These are phyloP conservation scores for Ogataea allantospora DNA, from an alignment of 805 yeast genomes.

Conservation along the genomic window DNA sequence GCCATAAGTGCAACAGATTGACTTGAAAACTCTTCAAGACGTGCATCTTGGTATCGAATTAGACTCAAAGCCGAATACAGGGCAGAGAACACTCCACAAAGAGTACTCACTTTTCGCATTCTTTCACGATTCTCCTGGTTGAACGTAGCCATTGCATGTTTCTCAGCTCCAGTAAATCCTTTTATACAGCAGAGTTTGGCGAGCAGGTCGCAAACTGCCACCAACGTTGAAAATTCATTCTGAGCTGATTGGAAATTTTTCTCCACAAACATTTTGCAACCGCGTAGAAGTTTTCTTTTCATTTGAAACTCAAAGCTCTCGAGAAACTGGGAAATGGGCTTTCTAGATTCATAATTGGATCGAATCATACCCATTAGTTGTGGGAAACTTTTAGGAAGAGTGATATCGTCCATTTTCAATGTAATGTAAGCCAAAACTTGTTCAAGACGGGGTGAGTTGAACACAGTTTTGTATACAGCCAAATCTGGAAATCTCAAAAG, in stretches of 20 bases:
- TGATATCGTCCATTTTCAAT: constrained; percentile 4
- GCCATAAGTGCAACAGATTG: constrained; percentile 11
- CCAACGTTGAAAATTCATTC: constrained; percentile 2
- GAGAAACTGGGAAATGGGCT: constrained; percentile 8
- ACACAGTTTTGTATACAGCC: constrained; percentile 8
- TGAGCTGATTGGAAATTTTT: constrained; percentile 7
- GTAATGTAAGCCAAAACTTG: constrained; percentile 13
- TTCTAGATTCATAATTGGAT: constrained; percentile 1
- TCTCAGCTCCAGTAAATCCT: constrained; percentile 15
- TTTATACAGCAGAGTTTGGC: constrained; percentile 14
- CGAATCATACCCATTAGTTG: constrained; percentile 8
- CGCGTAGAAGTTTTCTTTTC: constrained; percentile 8
- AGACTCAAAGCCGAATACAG: constrained; percentile 10
- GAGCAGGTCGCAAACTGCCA: constrained; percentile 11
- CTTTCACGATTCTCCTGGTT: constrained; percentile 4
- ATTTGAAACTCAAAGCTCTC: constrained; percentile 15
- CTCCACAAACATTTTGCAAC: constrained; percentile 8
- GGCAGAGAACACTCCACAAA: constrained; percentile 11
- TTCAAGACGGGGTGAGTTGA: constrained; percentile 14
- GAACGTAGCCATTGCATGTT: constrained; percentile 7
- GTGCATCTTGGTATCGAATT: constrained; percentile 5
- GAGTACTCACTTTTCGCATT: constrained; percentile 7
- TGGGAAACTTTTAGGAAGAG: constrained; percentile 11
- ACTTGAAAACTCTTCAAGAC: not conserved
- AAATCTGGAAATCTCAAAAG: constrained; percentile 15